Conservation (phyloP, 2,329 filamentous ascomycete species). For the Fusarium haematococcum region DNA sequence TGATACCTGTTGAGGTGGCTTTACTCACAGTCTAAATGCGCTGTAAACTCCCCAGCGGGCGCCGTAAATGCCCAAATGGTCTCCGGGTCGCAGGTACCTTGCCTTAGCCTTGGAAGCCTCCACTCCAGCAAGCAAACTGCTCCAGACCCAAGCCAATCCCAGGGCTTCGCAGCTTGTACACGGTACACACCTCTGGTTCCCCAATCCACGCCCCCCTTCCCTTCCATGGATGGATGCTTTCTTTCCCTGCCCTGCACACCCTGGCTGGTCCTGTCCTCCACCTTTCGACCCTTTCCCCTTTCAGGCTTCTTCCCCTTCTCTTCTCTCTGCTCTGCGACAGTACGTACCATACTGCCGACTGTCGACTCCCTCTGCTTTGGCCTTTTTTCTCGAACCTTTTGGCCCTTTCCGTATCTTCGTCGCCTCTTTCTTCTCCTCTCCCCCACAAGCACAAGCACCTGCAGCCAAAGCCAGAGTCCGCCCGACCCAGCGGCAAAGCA, state of each 20-base stretch:
- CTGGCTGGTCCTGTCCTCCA: constrained; percentile 6
- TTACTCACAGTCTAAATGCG: not conserved
- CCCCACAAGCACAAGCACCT: constrained; percentile 4
- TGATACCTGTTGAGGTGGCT: constrained; percentile 8
- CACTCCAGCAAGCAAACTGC: not conserved
- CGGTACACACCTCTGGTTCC: constrained; percentile 6
- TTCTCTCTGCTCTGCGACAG: constrained; percentile 17
- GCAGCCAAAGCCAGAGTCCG: constrained; percentile 33
- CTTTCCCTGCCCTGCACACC: constrained; percentile 12
- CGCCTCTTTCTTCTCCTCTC: constrained; percentile 28
- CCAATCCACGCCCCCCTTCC: constrained; percentile 28
- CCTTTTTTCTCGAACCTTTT: constrained; percentile 37
- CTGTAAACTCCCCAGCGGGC: constrained; percentile 24
- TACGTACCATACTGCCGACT: constrained; percentile 7
- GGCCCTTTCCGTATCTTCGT: constrained; percentile 25
- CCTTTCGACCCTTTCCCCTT: constrained; percentile 37
- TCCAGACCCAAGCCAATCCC: not conserved
- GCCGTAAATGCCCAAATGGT: not conserved
- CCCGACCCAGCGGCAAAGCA: constrained; percentile 34
- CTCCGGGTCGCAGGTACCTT: constrained; percentile 19
- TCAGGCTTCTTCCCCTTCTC: constrained; percentile 40
- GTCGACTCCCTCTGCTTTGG: constrained; percentile 39
- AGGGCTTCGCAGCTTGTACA: constrained; percentile 10
- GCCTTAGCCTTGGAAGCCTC: not conserved
- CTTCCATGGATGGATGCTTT: constrained; percentile 21